Evolutionary conservation across 306 rosid genomes (phyloP).

Genomic region (Cucumis melo): DNA sequence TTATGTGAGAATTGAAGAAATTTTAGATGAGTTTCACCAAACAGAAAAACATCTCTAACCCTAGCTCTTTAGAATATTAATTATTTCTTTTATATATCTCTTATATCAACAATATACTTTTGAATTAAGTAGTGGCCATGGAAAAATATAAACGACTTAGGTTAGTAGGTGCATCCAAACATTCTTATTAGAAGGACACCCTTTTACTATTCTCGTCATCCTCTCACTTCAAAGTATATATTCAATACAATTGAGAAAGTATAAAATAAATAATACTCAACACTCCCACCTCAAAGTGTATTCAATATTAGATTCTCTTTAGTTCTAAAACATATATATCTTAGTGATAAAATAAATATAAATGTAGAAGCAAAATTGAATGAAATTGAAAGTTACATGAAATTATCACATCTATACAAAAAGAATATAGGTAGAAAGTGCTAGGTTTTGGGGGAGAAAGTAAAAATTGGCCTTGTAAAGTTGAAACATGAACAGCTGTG

Average conservation of each 20-base stretch:
- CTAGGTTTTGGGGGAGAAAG: background rate
- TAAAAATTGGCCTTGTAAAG: background rate
- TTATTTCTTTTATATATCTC: background rate
- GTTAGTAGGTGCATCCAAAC: no score
- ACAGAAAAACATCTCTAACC: background rate
- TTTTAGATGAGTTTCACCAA: background rate
- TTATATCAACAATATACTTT: background rate
- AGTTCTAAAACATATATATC: no score
- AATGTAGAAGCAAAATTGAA: background rate
- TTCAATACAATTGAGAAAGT: no score
- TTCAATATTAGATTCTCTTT: no score
- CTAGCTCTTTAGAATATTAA: background rate
- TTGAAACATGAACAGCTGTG: conserved; percentile 2
- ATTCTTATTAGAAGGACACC: no score
- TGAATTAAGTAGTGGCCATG: no score
- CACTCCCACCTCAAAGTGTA: no score
- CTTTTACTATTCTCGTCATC: no score
- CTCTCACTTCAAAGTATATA: no score
- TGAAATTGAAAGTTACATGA: background rate
- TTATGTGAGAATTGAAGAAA: background rate
- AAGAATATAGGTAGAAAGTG: background rate
- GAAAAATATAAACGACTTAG: no score
- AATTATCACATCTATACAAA: background rate
- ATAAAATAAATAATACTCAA: no score
- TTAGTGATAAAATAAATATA: no score